Conservation (phyloP, 495 filamentous ascomycete genomes). For the Talaromyces ruber region DNA sequence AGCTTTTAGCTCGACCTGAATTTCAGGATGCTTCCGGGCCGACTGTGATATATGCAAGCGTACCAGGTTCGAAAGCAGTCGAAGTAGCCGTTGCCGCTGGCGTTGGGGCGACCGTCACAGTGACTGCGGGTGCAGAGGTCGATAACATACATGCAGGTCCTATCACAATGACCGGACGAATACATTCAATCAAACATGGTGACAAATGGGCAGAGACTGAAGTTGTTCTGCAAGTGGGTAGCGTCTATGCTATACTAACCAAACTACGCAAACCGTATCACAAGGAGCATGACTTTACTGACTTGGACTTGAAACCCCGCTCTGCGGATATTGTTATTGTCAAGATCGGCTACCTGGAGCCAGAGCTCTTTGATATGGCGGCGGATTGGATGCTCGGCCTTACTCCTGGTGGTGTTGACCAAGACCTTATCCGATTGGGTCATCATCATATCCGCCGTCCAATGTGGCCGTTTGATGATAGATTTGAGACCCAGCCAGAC, state of each 20-base stretch:
- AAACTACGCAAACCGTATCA: constrained; percentile 51
- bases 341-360: constrained; percentile 53
- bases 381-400: constrained; percentile 46
- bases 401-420: constrained; percentile 48
- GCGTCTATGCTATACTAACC: constrained; percentile 46
- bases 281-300: constrained; percentile 45
- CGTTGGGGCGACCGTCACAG: constrained; percentile 40
- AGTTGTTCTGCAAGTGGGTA: constrained; percentile 44
- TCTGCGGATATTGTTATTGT: constrained; percentile 45
- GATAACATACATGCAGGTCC: constrained; percentile 44
- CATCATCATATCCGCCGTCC: constrained; percentile 41
- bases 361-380: constrained; percentile 48
- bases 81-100: constrained; percentile 36
- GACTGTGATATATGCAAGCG: constrained; percentile 46
- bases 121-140: constrained; percentile 47
- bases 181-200: constrained; percentile 46
- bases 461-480: constrained; percentile 48
- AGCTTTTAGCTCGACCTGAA: constrained; percentile 38
- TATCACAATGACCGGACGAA: constrained; percentile 42
- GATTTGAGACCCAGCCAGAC: constrained; percentile 26
- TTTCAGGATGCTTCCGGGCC: constrained; percentile 30
- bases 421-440: constrained; percentile 40
- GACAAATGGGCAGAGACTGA: constrained; percentile 41
- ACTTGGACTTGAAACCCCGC: constrained; percentile 37
- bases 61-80: constrained; percentile 42